These are phyloP conservation scores for Coelastrella sp. DNA, from an alignment of 139 green algal species.

Conservation along the genomic window DNA sequence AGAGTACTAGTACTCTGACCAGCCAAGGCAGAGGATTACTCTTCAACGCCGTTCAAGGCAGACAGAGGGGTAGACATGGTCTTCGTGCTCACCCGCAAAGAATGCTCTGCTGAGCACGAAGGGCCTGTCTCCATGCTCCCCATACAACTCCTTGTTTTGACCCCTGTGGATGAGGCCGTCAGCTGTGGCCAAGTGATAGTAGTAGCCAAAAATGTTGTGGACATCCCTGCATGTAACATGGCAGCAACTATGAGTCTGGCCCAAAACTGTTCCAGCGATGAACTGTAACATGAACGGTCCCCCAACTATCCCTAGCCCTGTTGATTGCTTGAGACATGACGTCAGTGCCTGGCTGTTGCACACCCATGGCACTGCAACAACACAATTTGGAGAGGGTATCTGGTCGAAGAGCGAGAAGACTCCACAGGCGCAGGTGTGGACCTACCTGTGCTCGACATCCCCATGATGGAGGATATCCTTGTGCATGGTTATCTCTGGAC, in stretches of 20 bases:
- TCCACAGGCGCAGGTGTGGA: neutral
- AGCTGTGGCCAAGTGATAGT: conserved; percentile 93
- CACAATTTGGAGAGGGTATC: too few species aligned
- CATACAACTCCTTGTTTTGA: conserved; percentile 55
- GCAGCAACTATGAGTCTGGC: neutral
- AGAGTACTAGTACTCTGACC: too few species aligned
- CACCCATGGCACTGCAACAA: too few species aligned
- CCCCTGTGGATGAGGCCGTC: conserved; percentile 71
- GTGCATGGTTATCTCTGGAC: conserved; percentile 96
- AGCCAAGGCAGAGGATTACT: too few species aligned
- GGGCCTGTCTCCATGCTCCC: conserved; percentile 89
- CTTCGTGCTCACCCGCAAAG: conserved; percentile 77
- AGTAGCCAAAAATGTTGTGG: conserved; percentile 96
- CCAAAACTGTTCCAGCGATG: neutral
- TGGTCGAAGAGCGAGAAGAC: too few species aligned
- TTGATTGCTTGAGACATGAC: too few species aligned
- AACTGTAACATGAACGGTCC: neutral
- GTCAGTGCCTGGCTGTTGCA: too few species aligned
- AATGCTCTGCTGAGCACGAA: conserved; percentile 98
- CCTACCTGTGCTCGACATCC: conserved; percentile 86
- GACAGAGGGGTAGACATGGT: neutral
- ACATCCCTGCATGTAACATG: conserved; percentile 67
- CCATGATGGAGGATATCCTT: conserved; percentile 93
- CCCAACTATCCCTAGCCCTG: too few species aligned
- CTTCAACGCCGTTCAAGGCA: too few species aligned